Conservation (phyloP, 306 rosid species). For the Datisca glomerata region DNA sequence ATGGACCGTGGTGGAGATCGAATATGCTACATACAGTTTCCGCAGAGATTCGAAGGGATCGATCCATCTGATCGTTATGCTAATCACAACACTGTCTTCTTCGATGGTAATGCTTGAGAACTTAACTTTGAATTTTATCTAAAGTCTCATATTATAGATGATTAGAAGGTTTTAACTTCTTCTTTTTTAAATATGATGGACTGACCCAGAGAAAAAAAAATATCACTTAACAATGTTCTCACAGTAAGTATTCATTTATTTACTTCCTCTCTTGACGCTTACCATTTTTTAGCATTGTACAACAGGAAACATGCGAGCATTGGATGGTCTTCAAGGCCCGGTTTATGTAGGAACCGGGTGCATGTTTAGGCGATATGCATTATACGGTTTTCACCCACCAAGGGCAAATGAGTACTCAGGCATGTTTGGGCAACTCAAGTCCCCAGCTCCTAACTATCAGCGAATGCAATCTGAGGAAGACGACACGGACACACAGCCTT, state of each 20-base stretch:
- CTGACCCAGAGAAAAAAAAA: too few species aligned
- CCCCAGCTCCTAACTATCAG: slow-evolving; percentile 29
- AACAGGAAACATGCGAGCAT: slow-evolving; percentile 73
- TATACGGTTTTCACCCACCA: slow-evolving; percentile 80
- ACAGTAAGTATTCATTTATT: too few species aligned
- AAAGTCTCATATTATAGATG: too few species aligned
- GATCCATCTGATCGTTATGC: slow-evolving; percentile 90
- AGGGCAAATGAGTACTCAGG: slow-evolving; percentile 68
- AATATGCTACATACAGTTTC: slow-evolving; percentile 70
- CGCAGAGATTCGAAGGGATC: slow-evolving; percentile 81
- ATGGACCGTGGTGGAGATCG: slow-evolving; percentile 87
- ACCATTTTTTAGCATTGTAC: background rate
- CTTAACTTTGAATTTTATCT: background rate
- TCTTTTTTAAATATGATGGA: too few species aligned
- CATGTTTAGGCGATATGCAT: slow-evolving; percentile 77
- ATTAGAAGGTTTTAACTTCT: too few species aligned
- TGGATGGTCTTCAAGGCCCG: slow-evolving; percentile 90
- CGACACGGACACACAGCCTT: slow-evolving; percentile 37
- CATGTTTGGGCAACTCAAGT: slow-evolving; percentile 43
- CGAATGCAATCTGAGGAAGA: slow-evolving; percentile 23
- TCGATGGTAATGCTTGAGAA: slow-evolving; percentile 43
- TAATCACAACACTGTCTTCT: slow-evolving; percentile 81
- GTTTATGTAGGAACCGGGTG: slow-evolving; percentile 84
- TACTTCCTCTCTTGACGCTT: too few species aligned
- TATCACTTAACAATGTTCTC: too few species aligned